These are phyloP conservation scores for Gynochthodes officinalis DNA, from an alignment of 257 asterid species.

Conservation along the genomic window DNA sequence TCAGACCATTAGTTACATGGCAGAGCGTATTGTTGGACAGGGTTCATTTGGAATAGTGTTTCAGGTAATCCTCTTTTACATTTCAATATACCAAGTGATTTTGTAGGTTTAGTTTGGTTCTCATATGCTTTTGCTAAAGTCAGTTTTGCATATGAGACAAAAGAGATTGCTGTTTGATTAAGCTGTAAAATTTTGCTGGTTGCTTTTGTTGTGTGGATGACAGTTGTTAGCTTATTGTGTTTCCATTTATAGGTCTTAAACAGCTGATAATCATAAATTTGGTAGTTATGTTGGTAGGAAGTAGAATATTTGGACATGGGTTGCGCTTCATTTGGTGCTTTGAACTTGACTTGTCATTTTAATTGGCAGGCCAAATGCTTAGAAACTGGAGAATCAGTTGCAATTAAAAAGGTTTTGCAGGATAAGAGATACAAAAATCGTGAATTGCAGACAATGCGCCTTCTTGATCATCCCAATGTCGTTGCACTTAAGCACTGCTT, in stretches of 20 bases:
- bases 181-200: neutral
- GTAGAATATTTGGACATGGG: neutral
- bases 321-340: neutral
- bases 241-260: neutral
- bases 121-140: neutral
- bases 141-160: neutral
- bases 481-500: slow-evolving; percentile 74
- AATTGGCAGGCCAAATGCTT: slow-evolving; percentile 70
- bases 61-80: slow-evolving; percentile 44
- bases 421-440: slow-evolving; percentile 80
- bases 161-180: neutral
- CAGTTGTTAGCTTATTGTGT: neutral
- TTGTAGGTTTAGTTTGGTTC: neutral
- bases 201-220: neutral
- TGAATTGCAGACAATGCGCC: slow-evolving; percentile 78
- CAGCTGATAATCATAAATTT: neutral
- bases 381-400: slow-evolving; percentile 74
- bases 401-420: slow-evolving; percentile 76
- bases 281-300: neutral
- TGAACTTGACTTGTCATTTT: neutral
- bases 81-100: neutral
- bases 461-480: slow-evolving; percentile 79
- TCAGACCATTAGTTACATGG: slow-evolving; percentile 89
- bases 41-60: slow-evolving; percentile 93
- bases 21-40: slow-evolving; percentile 86